phyloP scores from a whole-genome alignment of 2,329 filamentous ascomycete species.

The Fusarium neocosmosporiellum region DNA sequence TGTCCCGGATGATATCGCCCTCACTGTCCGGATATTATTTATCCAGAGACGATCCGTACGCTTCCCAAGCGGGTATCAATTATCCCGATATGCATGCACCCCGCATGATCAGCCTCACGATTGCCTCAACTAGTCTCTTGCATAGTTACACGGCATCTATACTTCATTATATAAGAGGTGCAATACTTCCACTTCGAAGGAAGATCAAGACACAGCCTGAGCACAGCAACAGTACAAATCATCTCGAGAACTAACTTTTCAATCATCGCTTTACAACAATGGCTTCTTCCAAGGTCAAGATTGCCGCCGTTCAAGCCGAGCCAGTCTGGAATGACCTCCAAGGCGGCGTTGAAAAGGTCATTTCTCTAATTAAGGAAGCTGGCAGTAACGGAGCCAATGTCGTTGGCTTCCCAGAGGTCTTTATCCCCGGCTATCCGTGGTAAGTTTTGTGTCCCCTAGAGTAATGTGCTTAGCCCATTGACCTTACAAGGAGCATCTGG shows the following conservation, averaged over 20 bases:
- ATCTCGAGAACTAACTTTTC: not conserved
- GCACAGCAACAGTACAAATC: not conserved
- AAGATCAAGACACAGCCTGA: not conserved
- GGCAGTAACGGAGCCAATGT: conserved; percentile 47
- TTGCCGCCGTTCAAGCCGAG: conserved; percentile 42
- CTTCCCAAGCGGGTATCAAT: not conserved
- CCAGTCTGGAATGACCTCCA: conserved; percentile 43
- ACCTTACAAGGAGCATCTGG: conserved; percentile 44
- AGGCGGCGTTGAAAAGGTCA: conserved; percentile 51
- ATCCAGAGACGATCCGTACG: not conserved
- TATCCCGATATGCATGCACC: conserved; percentile 13
- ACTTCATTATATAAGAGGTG: not conserved
- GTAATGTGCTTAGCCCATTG: conserved; percentile 5
- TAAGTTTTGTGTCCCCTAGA: conserved; percentile 33
- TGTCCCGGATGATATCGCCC: not conserved
- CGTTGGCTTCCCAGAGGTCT: conserved; percentile 58
- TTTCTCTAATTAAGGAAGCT: conserved; percentile 47
- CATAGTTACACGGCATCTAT: not conserved
- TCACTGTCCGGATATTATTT: not conserved
- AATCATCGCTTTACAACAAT: not conserved
- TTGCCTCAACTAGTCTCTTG: not conserved
- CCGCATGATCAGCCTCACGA: not conserved
- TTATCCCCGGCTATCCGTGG: conserved; percentile 60
- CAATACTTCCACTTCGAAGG: not conserved
- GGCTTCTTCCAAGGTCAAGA: conserved; percentile 30